phyloP scores from a whole-genome alignment of 2,329 filamentous ascomycete genomes.

The Aspergillus phoenicis region DNA sequence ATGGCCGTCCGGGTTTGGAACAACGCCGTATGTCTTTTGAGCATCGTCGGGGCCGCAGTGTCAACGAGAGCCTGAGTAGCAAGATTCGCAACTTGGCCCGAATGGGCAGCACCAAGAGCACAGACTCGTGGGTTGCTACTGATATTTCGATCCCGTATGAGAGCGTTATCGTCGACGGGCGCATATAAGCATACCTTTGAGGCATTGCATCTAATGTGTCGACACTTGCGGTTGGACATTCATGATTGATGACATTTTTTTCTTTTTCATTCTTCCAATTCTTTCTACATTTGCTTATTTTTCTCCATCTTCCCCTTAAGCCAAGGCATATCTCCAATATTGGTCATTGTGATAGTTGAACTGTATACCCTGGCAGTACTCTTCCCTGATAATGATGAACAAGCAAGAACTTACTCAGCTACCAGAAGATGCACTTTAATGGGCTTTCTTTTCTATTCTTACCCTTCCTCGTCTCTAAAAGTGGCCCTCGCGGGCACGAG shows the following conservation, averaged over 20 bases:
- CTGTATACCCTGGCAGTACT: conserved; percentile 6
- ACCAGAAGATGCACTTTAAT: neutral
- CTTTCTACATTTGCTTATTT: conserved; percentile 6
- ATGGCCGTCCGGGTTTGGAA: conserved; percentile 30
- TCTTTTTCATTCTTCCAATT: conserved; percentile 1
- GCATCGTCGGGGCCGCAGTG: conserved; percentile 58
- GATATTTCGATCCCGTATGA: conserved; percentile 32
- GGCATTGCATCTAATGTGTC: too few species aligned
- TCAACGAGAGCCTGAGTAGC: conserved; percentile 59
- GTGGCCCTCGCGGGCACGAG: conserved; percentile 17
- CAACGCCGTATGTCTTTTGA: conserved; percentile 47
- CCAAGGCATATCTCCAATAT: neutral
- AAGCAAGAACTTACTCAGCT: neutral
- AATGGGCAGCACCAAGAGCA: conserved; percentile 57
- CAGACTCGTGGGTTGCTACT: conserved; percentile 27
- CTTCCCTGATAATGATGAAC: conserved; percentile 7
- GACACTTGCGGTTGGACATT: conserved; percentile 1
- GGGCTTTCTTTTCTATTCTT: conserved; percentile 1
- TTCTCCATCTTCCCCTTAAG: conserved; percentile 7
- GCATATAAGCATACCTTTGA: conserved; percentile 15
- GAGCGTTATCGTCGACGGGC: conserved; percentile 23
- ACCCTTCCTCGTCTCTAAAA: conserved; percentile 16
- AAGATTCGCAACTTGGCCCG: conserved; percentile 58
- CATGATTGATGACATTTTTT: conserved; percentile 20
- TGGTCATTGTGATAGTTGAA: conserved; percentile 4